Conservation (phyloP, 148 eudicot genomes). For the Silene conica region DNA sequence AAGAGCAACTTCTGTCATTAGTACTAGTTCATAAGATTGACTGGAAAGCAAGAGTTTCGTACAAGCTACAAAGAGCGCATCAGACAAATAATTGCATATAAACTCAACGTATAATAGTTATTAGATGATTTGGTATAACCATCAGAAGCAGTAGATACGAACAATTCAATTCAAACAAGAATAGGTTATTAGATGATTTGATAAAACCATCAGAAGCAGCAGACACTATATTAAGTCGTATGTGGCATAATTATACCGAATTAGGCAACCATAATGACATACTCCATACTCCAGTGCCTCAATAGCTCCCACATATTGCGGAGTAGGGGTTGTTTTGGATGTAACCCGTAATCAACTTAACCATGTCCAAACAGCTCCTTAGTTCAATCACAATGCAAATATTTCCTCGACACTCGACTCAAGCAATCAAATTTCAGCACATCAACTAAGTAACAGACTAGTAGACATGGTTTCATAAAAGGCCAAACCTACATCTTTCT, state of each 20-base stretch:
- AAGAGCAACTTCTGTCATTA: not conserved
- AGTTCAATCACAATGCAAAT: not conserved
- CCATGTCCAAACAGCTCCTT: not conserved
- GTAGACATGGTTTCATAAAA: not conserved
- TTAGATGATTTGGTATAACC: not conserved
- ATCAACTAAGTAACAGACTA: not conserved
- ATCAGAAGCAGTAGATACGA: no score
- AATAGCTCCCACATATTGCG: no score
- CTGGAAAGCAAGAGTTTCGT: not conserved
- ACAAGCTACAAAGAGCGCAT: not conserved
- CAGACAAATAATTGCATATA: not conserved
- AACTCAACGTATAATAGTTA: constrained; percentile 1
- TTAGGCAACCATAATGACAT: no score
- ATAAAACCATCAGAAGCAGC: not conserved
- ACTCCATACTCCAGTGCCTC: no score
- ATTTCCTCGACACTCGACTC: not conserved
- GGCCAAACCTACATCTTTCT: no score
- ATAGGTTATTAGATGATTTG: not conserved
- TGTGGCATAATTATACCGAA: no score
- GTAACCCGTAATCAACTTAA: not conserved
- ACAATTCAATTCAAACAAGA: no score
- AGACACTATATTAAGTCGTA: no score
- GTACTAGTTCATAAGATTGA: not conserved
- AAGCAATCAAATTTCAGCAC: not conserved
- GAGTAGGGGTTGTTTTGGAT: no score